Evolutionary conservation across 805 yeast genomes (phyloP).

Genomic region (Hanseniaspora nectarophila): DNA sequence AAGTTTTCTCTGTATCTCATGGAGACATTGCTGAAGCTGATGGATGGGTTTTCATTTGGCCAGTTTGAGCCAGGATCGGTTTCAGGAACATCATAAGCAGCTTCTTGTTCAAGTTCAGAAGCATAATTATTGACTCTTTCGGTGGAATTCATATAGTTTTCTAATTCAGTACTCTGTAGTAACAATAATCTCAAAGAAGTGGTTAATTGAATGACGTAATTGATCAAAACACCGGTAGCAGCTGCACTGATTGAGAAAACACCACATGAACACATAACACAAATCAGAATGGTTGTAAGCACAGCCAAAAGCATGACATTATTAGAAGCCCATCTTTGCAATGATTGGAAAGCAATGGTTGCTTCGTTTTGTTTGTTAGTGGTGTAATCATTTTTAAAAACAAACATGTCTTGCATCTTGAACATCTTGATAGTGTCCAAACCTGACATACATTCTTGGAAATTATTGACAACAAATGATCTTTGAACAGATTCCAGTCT

Average conservation of each 20-base stretch:
- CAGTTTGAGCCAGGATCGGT: constrained; percentile 43
- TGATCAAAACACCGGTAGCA: constrained; percentile 54
- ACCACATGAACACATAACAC: constrained; percentile 48
- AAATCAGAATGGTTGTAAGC: constrained; percentile 39
- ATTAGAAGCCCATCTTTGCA: constrained; percentile 62
- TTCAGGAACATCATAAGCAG: constrained; percentile 32
- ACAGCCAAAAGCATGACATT: constrained; percentile 47
- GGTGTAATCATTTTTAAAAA: constrained; percentile 33
- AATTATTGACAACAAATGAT: constrained; percentile 58
- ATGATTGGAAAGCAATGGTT: constrained; percentile 46
- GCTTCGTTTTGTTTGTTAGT: constrained; percentile 59
- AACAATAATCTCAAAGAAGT: constrained; percentile 48
- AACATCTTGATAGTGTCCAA: constrained; percentile 54
- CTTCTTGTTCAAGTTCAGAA: constrained; percentile 53
- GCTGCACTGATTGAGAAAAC: constrained; percentile 50
- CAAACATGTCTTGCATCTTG: constrained; percentile 36
- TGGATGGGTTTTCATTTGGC: constrained; percentile 39
- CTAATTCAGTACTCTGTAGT: constrained; percentile 55
- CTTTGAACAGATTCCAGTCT: constrained; percentile 62
- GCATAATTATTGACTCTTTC: constrained; percentile 61
- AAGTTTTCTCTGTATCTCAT: constrained; percentile 53
- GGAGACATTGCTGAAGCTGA: constrained; percentile 45
- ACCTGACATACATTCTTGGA: constrained; percentile 61
- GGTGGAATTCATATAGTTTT: constrained; percentile 49
- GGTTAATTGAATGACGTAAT: constrained; percentile 47